phyloP scores from a whole-genome alignment of 2,329 filamentous ascomycete genomes.

The Dactylonectria estremocensis region DNA sequence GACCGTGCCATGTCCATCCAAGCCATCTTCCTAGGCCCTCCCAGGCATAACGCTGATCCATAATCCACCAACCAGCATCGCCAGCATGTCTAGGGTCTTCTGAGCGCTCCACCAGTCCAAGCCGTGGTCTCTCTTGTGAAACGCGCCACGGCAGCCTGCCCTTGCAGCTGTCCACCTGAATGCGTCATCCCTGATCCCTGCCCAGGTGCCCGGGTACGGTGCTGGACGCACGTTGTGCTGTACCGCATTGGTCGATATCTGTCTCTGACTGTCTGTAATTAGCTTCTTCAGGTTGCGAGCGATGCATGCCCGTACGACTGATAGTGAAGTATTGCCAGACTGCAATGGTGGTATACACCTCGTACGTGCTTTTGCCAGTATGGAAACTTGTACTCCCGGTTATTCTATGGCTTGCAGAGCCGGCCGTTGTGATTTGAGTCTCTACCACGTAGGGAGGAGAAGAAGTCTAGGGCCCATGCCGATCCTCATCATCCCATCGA shows the following conservation, averaged over 20 bases:
- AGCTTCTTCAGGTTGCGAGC: slow-evolving; percentile 3
- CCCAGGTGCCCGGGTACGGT: background rate
- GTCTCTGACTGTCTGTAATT: background rate
- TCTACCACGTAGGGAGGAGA: slow-evolving; percentile 12
- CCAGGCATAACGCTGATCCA: slow-evolving; percentile 4
- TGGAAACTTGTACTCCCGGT: background rate
- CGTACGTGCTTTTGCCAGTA: background rate
- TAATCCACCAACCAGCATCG: slow-evolving; percentile 29
- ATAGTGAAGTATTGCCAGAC: background rate
- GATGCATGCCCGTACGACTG: background rate
- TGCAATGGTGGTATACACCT: background rate
- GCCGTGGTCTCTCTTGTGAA: slow-evolving; percentile 23
- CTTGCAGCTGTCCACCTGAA: slow-evolving; percentile 23
- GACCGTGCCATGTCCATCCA: background rate
- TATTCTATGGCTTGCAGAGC: background rate
- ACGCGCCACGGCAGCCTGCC: slow-evolving; percentile 32
- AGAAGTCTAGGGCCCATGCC: slow-evolving; percentile 18
- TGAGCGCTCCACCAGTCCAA: slow-evolving; percentile 2
- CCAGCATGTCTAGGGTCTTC: slow-evolving; percentile 10
- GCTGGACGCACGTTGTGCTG: background rate
- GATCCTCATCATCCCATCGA: slow-evolving; percentile 40
- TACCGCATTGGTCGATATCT: background rate
- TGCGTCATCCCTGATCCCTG: slow-evolving; percentile 17
- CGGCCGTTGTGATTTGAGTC: slow-evolving; percentile 21
- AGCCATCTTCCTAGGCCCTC: background rate